Conservation (phyloP, 805 yeast genomes). For the Candida ponderosae region DNA sequence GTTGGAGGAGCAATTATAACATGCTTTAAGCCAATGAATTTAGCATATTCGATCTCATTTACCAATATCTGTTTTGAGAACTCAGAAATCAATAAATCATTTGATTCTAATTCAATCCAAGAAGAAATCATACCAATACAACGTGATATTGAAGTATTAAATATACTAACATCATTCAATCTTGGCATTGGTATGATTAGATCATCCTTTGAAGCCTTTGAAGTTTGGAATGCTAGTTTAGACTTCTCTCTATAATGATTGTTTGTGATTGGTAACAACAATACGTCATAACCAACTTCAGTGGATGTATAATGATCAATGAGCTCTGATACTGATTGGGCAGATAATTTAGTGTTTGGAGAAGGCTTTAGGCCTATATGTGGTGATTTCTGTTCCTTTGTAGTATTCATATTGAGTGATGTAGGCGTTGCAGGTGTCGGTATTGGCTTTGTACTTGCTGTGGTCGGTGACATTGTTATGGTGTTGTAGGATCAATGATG, state of each 20-base stretch:
- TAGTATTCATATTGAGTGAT: background rate
- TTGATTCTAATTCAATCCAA: slow-evolving; percentile 63
- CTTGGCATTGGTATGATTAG: slow-evolving; percentile 33
- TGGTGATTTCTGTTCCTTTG: slow-evolving; percentile 8
- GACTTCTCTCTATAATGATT: slow-evolving; percentile 37
- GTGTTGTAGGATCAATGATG: too few species aligned
- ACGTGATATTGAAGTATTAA: slow-evolving; percentile 28
- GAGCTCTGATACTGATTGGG: slow-evolving; percentile 21
- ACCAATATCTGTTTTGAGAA: slow-evolving; percentile 49
- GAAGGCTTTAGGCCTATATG: slow-evolving; percentile 41
- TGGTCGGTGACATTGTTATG: too few species aligned
- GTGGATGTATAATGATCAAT: slow-evolving; percentile 18
- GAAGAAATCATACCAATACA: slow-evolving; percentile 54
- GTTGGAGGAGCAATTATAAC: slow-evolving; percentile 60
- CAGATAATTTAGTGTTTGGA: slow-evolving; percentile 21
- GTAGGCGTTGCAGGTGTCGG: background rate
- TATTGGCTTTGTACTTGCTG: too few species aligned
- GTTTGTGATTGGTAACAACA: slow-evolving; percentile 50
- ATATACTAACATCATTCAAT: slow-evolving; percentile 32
- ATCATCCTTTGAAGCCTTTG: slow-evolving; percentile 13
- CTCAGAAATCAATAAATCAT: slow-evolving; percentile 38
- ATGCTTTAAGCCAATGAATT: slow-evolving; percentile 47
- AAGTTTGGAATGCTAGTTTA: slow-evolving; percentile 27
- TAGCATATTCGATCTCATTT: slow-evolving; percentile 53
- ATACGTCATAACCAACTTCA: slow-evolving; percentile 40